These are phyloP conservation scores for Trichomonas tenax DNA, from an alignment of 208 protist genomes.

Conservation along the genomic window DNA sequence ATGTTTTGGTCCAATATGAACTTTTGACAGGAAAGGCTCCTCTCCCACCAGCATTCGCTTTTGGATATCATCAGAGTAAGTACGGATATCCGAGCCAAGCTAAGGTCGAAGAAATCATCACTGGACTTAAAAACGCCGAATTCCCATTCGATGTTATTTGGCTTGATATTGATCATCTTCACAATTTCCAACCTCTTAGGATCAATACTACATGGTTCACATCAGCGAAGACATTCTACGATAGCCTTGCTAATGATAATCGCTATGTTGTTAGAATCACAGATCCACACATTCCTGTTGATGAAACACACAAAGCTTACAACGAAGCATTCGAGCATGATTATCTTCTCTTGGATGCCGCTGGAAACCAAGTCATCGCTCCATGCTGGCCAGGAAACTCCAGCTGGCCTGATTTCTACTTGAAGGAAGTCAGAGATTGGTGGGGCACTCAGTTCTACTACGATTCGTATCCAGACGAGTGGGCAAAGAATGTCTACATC, in stretches of 20 bases:
- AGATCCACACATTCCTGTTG: not conserved
- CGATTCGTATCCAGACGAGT: too few species aligned
- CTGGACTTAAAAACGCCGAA: not conserved
- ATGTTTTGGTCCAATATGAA: slow-evolving; percentile 70
- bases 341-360: too few species aligned
- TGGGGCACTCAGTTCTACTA: slow-evolving; percentile 25
- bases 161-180: slow-evolving; percentile 97
- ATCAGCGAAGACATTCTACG: not conserved
- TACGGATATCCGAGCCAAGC: slow-evolving; percentile 79
- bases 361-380: slow-evolving; percentile 31
- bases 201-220: not conserved
- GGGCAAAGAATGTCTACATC: slow-evolving; percentile 69
- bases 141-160: slow-evolving; percentile 75
- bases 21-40: slow-evolving; percentile 70
- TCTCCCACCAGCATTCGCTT: slow-evolving; percentile 75
- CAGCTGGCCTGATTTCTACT: slow-evolving; percentile 77
- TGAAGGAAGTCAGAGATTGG: slow-evolving; percentile 53
- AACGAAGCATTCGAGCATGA: not conserved
- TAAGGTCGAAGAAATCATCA: slow-evolving; percentile 51
- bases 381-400: slow-evolving; percentile 86
- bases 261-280: not conserved
- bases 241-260: not conserved
- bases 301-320: not conserved
- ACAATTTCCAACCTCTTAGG: slow-evolving; percentile 68
- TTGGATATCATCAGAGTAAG: slow-evolving; percentile 91